Conservation (phyloP, 208 protist species). For the Leishmania amazonensis region DNA sequence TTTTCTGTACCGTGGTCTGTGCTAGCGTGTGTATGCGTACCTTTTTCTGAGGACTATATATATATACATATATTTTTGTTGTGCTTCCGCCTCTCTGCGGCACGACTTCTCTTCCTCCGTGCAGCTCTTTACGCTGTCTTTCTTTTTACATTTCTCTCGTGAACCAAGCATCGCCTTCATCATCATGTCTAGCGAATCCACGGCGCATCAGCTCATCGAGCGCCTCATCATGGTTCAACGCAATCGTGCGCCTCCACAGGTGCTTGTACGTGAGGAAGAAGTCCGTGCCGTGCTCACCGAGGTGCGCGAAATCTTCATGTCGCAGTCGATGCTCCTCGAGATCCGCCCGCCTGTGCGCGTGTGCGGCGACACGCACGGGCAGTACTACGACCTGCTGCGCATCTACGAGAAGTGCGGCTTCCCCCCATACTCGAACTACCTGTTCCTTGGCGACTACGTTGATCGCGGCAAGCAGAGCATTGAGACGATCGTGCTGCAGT, state of each 20-base stretch:
- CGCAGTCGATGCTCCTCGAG: constrained; percentile 90
- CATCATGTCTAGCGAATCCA: constrained; percentile 4
- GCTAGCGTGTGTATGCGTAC: background rate
- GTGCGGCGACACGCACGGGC: constrained; percentile 98
- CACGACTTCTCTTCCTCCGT: background rate
- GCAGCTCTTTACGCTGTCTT: background rate
- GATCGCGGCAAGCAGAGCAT: constrained; percentile 98
- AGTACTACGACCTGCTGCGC: constrained; percentile 99
- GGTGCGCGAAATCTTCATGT: constrained; percentile 88
- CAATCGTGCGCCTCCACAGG: constrained; percentile 37
- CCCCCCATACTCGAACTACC: constrained; percentile 99
- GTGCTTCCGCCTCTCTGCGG: background rate
- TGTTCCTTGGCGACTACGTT: constrained; percentile 99
- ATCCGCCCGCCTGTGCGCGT: constrained; percentile 87
- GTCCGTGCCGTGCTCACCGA: constrained; percentile 71
- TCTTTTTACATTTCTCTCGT: background rate
- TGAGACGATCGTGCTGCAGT: constrained; percentile 92
- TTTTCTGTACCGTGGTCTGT: background rate
- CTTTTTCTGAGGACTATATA: too few relatives aligned
- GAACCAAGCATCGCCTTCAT: background rate
- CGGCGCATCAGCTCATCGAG: constrained; percentile 60
- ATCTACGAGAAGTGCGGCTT: constrained; percentile 99
- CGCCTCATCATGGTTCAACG: constrained; percentile 64
- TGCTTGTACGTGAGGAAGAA: constrained; percentile 79
- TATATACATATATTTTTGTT: background rate